Base-by-base conservation (phyloP, 768 basidiomycete species). In the Zangia roseola region DNA sequence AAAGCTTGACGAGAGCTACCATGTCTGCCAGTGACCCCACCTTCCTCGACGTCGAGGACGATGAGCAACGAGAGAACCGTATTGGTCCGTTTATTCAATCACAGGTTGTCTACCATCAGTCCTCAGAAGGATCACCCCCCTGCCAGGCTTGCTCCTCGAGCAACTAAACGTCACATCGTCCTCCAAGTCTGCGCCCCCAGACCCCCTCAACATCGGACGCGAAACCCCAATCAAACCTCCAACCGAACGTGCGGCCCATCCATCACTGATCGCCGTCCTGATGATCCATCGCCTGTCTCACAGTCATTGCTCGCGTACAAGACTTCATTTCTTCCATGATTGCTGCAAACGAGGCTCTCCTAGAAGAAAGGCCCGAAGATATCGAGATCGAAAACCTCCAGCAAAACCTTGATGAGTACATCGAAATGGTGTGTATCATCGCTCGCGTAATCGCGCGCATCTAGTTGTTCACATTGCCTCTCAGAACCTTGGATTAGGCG, bases 371-470 rank as follows among this genome's bases (percentile, higher is more conserved):
- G 50, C 84, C 82, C 1, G 59, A 63, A 16, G 83, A 80, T 55
- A 69, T 88, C n/a, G 80, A 88, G 58, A 86, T 90, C 34, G 88
- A 90, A 63, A 74, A 83, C 48, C 56, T 88, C 20, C 67, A 70
- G 7, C 72, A 69, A 19, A 69, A 69, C n/a, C 72, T 70, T 43
- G 73, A 71, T 2, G 74, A 67, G 49, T 80, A 84, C 60, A 83
- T 88, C 55, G 78, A 87, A 63, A 86, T 87, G 83, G 84, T 82
- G 69, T 58, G 52, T 26, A 2, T 39, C 41, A n/a, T n/a, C n/a
- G n/a, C 43, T 36, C 26, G 17, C 20, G 34, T 19, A 28, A 30
- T 45, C 20, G 37, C 20, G 47, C 16, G 9, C 38, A 19, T n/a
- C 23, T 14, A 20, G 24, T 35, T 33, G 24, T 35, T 52, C 28